Percentiles rank a stretch among this genome's conserved stretches.
Conservation (phyloP, 2,329 filamentous ascomycete genomes). For the Colletotrichum camelliae region DNA sequence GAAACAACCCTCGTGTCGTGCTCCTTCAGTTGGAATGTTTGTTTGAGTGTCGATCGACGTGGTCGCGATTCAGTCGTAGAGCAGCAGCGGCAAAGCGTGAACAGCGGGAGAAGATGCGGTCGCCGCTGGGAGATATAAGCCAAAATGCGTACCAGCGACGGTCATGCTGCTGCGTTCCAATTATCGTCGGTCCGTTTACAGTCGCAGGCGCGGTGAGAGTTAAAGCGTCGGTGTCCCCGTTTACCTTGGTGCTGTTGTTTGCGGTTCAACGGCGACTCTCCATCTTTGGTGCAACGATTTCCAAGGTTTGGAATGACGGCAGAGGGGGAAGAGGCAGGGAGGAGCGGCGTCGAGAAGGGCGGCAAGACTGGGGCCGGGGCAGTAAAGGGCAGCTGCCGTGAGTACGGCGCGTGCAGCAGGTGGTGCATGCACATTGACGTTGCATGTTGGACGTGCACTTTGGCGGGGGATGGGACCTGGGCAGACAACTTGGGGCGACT, state of each 20-base stretch:
- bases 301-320: constrained; percentile 19
- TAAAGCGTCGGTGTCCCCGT: constrained; percentile 8
- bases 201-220: background rate
- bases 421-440: constrained; percentile 21
- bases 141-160: background rate
- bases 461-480: constrained; percentile 4
- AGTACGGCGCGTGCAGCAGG: background rate
- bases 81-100: background rate
- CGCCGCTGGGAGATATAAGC: background rate
- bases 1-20: constrained; percentile 19
- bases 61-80: constrained; percentile 8
- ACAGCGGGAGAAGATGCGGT: background rate
- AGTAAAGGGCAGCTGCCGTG: background rate
- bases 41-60: constrained; percentile 9
- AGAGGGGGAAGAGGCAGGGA: background rate
- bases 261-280: constrained; percentile 8
- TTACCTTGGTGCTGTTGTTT: background rate
- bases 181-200: constrained; percentile 10
- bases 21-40: background rate
- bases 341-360: background rate
- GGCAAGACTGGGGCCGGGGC: constrained; percentile 4
- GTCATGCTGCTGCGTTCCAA: constrained; percentile 16
- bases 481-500: background rate
- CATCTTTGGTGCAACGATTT: constrained; percentile 10
- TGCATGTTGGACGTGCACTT: constrained; percentile 16